These are phyloP conservation scores for Oxyria digyna DNA, from an alignment of 148 eudicot species.

Conservation along the genomic window DNA sequence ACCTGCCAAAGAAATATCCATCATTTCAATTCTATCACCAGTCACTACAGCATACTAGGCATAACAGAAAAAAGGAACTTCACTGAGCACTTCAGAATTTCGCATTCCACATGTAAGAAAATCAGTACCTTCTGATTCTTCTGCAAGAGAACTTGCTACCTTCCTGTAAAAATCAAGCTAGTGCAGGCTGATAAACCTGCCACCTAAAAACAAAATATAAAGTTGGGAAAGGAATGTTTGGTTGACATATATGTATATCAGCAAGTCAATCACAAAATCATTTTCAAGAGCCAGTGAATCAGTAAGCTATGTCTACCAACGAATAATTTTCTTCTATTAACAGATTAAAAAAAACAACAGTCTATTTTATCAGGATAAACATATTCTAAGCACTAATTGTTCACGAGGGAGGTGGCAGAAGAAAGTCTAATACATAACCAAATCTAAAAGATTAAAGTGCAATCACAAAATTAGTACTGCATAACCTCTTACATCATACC, in stretches of 20 bases:
- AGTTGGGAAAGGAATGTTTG: neutral
- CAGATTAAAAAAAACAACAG: neutral
- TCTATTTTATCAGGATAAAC: neutral
- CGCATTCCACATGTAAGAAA: neutral
- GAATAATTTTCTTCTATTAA: neutral
- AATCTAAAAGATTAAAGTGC: neutral
- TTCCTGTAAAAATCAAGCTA: slow-evolving; percentile 50
- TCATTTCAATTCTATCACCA: too few relatives aligned
- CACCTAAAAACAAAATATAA: slow-evolving; percentile 10
- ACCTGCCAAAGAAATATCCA: too few relatives aligned
- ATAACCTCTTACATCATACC: slow-evolving; percentile 60
- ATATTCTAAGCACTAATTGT: neutral
- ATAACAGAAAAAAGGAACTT: too few relatives aligned
- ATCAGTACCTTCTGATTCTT: slow-evolving; percentile 61
- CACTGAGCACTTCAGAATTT: neutral
- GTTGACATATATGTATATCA: neutral
- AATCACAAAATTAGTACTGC: neutral
- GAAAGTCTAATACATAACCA: neutral
- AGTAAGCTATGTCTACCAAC: too few relatives aligned
- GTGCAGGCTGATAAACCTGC: slow-evolving; percentile 82
- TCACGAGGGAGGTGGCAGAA: neutral
- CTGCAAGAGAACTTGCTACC: slow-evolving; percentile 82
- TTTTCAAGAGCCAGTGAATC: too few relatives aligned
- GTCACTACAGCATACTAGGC: too few relatives aligned
- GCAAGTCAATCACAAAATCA: too few relatives aligned